phyloP scores from a whole-genome alignment of 768 basidiomycete genomes.

The Tulasnella sp. region DNA sequence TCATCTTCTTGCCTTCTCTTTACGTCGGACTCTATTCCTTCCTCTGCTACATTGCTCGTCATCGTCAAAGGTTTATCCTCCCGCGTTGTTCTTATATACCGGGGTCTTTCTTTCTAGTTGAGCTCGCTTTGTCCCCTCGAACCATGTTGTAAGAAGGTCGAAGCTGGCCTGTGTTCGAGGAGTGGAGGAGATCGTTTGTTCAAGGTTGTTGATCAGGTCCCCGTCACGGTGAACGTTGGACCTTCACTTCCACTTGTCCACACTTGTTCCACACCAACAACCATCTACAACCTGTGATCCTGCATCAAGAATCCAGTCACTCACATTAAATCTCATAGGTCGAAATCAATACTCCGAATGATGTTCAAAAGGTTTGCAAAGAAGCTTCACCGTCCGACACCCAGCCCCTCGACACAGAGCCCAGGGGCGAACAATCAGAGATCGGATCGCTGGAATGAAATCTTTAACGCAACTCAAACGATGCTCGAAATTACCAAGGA shows the following conservation, averaged over 20 bases:
- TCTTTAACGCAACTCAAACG: not conserved
- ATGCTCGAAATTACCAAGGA: slow-evolving; percentile 8
- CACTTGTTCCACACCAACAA: not conserved
- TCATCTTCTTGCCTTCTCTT: too few relatives aligned
- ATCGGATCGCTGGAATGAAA: not conserved
- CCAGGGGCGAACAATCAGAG: not conserved
- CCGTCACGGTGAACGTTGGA: not conserved
- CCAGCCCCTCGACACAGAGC: not conserved
- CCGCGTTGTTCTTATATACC: too few relatives aligned
- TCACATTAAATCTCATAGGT: not conserved
- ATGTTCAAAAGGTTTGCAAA: slow-evolving; percentile 3
- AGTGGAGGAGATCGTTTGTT: too few relatives aligned
- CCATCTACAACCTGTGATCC: not conserved
- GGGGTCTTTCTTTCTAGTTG: too few relatives aligned
- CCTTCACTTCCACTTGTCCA: not conserved
- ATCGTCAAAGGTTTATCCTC: too few relatives aligned
- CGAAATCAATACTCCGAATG: not conserved
- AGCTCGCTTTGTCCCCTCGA: too few relatives aligned
- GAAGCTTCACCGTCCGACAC: not conserved
- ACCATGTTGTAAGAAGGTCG: too few relatives aligned
- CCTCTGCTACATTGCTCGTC: too few relatives aligned
- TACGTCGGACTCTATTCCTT: too few relatives aligned
- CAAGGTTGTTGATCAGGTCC: not conserved
- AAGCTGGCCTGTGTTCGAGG: too few relatives aligned
- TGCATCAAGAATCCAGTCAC: too few relatives aligned